A percentile compares a stretch with the other conserved stretches of the same genome.
phyloP scores from a whole-genome alignment of 163 green algal species.

The Scenedesmus sp. region DNA sequence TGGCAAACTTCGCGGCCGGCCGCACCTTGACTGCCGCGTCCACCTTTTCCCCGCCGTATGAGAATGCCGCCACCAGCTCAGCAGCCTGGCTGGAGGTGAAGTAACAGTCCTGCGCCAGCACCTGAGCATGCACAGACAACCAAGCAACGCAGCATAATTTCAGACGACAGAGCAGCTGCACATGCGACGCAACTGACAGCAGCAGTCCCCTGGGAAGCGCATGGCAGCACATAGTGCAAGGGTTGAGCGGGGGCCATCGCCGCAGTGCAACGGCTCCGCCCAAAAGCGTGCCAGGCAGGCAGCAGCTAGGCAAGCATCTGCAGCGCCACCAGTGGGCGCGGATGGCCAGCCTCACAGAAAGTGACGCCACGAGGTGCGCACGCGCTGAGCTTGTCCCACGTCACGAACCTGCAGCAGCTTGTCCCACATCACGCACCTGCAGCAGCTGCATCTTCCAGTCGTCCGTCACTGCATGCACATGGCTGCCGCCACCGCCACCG shows the following conservation, averaged over 20 bases:
- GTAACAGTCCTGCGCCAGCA: constrained; percentile 47
- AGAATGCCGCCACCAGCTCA: constrained; percentile 31
- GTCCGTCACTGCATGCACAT: constrained; percentile 48
- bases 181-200: no score
- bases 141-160: neutral
- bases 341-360: no score
- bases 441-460: constrained; percentile 60
- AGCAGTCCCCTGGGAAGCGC: no score
- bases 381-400: no score
- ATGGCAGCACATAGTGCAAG: no score
- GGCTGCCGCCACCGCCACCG: neutral
- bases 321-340: no score
- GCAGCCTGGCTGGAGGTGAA: constrained; percentile 42
- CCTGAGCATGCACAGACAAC: neutral
- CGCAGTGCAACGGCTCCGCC: no score
- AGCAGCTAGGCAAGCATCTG: no score
- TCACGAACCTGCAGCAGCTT: neutral
- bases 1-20: neutral
- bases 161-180: no score
- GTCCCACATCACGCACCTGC: neutral
- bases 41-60: constrained; percentile 51
- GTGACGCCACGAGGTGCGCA: no score
- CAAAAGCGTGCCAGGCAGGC: no score
- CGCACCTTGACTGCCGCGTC: constrained; percentile 8
- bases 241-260: no score